These are phyloP conservation scores for Claviceps africana DNA, from an alignment of 2,329 filamentous ascomycete species.

Conservation along the genomic window DNA sequence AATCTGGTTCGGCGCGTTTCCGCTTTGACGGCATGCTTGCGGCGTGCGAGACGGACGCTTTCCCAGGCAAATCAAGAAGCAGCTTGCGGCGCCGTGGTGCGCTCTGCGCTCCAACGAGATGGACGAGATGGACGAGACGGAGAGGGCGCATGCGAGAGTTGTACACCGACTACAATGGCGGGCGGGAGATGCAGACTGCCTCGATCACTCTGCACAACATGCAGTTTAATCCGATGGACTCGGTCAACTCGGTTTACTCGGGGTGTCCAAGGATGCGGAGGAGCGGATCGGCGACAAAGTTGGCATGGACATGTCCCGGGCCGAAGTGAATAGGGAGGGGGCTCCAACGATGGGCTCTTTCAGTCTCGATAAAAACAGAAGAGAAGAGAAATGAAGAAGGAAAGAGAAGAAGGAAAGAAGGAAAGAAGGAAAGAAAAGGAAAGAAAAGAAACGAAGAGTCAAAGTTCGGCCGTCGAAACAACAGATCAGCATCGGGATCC, in stretches of 20 bases:
- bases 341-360: too few relatives aligned
- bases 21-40: slow-evolving; percentile 25
- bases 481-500: too few relatives aligned
- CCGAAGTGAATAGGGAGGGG: too few relatives aligned
- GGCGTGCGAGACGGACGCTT: not conserved
- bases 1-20: slow-evolving; percentile 17
- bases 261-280: not conserved
- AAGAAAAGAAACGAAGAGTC: too few relatives aligned
- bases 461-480: too few relatives aligned
- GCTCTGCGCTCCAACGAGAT: not conserved
- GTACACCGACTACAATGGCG: not conserved
- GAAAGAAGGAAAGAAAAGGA: too few relatives aligned
- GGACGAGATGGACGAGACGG: not conserved
- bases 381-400: too few relatives aligned
- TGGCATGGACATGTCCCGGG: too few relatives aligned
- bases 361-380: too few relatives aligned
- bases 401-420: too few relatives aligned
- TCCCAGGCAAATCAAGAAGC: not conserved
- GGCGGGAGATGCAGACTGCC: not conserved
- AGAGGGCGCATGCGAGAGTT: not conserved
- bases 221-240: too few relatives aligned
- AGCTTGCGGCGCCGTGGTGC: not conserved
- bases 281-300: not conserved
- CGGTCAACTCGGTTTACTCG: not conserved
- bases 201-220: not conserved